These are phyloP conservation scores for Coffea eugenioides DNA, from an alignment of 257 asterid species.

Conservation along the genomic window DNA sequence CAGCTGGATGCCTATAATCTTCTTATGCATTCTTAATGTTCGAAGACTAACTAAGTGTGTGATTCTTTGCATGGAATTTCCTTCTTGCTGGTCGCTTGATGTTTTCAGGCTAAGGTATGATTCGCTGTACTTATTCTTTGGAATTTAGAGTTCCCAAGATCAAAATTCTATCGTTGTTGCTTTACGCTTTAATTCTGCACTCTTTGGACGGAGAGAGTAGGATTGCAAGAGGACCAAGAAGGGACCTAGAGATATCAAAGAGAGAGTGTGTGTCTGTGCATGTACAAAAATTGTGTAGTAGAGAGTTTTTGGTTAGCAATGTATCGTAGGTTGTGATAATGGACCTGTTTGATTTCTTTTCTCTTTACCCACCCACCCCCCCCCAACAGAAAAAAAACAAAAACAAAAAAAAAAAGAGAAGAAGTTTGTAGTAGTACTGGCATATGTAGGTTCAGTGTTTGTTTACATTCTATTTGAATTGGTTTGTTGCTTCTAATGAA, in stretches of 20 bases:
- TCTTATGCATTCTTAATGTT: constrained; percentile 18
- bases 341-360: not conserved
- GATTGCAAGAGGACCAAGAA: not conserved
- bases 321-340: not conserved
- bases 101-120: constrained; percentile 82
- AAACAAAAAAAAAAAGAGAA: not conserved
- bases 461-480: not conserved
- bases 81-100: constrained; percentile 34
- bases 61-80: constrained; percentile 33
- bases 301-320: not conserved
- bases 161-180: not conserved
- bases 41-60: constrained; percentile 22
- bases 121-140: constrained; percentile 10
- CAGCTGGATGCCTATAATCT: constrained; percentile 12
- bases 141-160: not conserved
- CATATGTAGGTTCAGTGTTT: not conserved
- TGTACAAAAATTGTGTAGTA: not conserved
- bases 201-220: not conserved
- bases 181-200: not conserved
- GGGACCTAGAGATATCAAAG: not conserved
- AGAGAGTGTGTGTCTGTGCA: not conserved
- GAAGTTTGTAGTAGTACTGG: not conserved
- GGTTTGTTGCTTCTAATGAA: not conserved
- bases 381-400: not conserved
- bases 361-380: not conserved